Conservation (phyloP, 495 filamentous ascomycete species). For the Apodospora peruviana region DNA sequence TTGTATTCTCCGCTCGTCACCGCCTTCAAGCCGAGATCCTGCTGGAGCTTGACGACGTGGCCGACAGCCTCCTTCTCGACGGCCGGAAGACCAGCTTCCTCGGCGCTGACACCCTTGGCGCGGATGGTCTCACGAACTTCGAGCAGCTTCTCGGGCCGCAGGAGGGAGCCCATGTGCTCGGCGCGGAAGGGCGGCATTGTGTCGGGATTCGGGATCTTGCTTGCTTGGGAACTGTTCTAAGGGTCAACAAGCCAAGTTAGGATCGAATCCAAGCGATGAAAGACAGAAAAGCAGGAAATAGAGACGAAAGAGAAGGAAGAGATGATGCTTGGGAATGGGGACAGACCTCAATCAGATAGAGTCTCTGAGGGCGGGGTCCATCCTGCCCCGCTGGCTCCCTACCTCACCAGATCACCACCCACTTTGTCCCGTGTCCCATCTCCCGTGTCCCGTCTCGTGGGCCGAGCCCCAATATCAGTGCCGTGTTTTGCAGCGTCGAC, state of each 20-base stretch:
- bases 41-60: constrained; percentile 59
- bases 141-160: constrained; percentile 65
- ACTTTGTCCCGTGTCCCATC: no score
- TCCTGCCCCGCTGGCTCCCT: no score
- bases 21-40: constrained; percentile 59
- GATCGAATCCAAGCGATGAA: no score
- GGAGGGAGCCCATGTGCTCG: constrained; percentile 78
- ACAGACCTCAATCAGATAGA: no score
- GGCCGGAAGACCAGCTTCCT: constrained; percentile 45
- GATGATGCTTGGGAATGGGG: no score
- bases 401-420: no score
- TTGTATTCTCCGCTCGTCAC: constrained; percentile 75
- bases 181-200: constrained; percentile 70
- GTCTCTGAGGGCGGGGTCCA: no score
- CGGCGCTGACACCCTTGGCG: constrained; percentile 50
- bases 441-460: no score
- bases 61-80: constrained; percentile 63
- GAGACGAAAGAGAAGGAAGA: no score
- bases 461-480: background rate
- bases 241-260: no score
- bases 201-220: constrained; percentile 9
- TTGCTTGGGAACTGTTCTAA: no score
- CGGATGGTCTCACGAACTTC: constrained; percentile 53
- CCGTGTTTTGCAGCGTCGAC: background rate
- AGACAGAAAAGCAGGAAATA: no score